Base-by-base conservation (phyloP, 192 early-diverging fungal species). In the Backusella circina region DNA sequence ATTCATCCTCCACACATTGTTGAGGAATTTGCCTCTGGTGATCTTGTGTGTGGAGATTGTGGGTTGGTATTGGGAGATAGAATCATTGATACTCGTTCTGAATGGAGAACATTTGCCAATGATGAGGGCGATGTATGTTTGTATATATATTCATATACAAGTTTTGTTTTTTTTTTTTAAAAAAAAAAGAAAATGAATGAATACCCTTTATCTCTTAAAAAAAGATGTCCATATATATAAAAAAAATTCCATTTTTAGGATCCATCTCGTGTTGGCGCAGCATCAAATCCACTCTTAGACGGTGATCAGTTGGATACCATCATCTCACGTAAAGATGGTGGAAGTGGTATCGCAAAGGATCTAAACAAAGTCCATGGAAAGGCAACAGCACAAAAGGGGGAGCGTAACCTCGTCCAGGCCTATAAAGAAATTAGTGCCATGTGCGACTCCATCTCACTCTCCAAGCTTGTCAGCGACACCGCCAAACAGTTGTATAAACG, bases 61-160 rank as follows among this genome's bases (percentile, higher is more conserved):
- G 96, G 95, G n/a, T 73, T 95, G 5, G 92, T 94, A 5, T 86
- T 98, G 2, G 94, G 93, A 16, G 90, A 96, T 77, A 86, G 96
- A 12, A 90, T 98, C 75, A 96, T 97, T 72, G 95, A 95, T 78
- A 96, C 97, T 32, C 90, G 96, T 10, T 95, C 94, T 12, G 98
- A 99, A 81, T 99, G 98, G 98, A 91, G 98, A 64, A 99, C 96
- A 26, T 95, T 96, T 77, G 90, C 94, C 28, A 95, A 95, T 81
- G 96, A 96, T 72, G 95, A 91, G 73, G 93, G 91, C 65, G 94
- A 94, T 77, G 79, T 81, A 81, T 71, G 79, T 74, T 9, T 15
- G 16, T 41, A 41, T 5, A 41, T 15, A 15, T 13, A 1, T 39
- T 3, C 15, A 13, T 16, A 41, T 41, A 41, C 13, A 3, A 2